Percentiles rank a stretch among this genome's conserved stretches.
These are phyloP conservation scores for Leishmania aethiopica DNA, from an alignment of 208 protist genomes.

Conservation along the genomic window DNA sequence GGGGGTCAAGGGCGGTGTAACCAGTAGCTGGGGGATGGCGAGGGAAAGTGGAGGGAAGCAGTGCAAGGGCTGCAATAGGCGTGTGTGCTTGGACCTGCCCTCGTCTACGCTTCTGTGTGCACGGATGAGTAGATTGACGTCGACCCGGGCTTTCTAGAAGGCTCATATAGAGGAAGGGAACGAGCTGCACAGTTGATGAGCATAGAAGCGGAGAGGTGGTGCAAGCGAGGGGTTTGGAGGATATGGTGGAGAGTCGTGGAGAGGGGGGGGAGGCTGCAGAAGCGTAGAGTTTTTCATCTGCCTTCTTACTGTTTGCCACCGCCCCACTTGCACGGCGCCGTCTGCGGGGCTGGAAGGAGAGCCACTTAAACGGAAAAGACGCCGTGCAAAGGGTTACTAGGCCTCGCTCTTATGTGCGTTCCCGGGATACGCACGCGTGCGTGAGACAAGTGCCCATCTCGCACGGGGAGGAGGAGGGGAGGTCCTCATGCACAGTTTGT, in stretches of 20 bases:
- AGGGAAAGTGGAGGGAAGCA: background rate
- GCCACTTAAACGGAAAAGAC: background rate
- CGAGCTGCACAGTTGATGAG: background rate
- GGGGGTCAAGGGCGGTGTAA: background rate
- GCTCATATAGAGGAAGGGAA: background rate
- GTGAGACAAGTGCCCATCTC: background rate
- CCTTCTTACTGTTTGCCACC: background rate
- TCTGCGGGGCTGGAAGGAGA: background rate
- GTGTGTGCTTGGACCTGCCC: background rate
- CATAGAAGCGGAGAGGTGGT: background rate
- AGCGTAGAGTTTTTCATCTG: background rate
- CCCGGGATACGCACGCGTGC: background rate
- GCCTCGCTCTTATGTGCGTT: background rate
- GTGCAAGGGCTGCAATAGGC: background rate
- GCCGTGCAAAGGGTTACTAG: background rate
- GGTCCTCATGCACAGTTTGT: background rate
- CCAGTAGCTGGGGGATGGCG: background rate
- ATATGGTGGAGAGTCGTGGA: background rate
- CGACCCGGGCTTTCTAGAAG: background rate
- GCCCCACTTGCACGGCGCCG: background rate
- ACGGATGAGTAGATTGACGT: background rate
- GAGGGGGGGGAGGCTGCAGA: background rate
- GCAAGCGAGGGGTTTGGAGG: background rate
- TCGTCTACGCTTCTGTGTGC: background rate
- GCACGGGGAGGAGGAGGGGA: background rate